Base-by-base conservation (phyloP, 495 filamentous ascomycete genomes). In the Letharia columbiana region DNA sequence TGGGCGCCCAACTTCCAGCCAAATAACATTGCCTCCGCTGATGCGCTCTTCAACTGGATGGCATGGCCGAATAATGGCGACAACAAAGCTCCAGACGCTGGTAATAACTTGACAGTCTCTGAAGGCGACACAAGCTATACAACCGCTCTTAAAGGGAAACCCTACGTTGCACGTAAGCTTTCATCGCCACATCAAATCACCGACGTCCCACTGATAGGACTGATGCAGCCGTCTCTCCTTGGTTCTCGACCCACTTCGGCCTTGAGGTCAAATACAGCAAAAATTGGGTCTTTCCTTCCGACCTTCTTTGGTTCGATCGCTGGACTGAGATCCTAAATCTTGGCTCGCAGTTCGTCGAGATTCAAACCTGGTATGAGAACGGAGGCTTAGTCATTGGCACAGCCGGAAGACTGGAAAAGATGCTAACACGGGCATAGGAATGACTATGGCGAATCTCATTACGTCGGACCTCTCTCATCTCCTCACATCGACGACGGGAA, bases 371-470 rank as follows among this genome's bases (percentile, higher is more conserved):
- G 28, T 10, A 39, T 41, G 44, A 68, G 44, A 47, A 50, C 18
- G 49, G 77, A 74, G 79, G 84, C 56, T 75, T 79, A 31, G 77
- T 75, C 73, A 17, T 33, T 11, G 11, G 13, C 28, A 31, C 1
- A 33, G 4, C 50, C 12, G 28, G 50, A 17, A 54, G 2, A 12
- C 23, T 31, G 50, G 28, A 17, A 3, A 31, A 54, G 11, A 54
- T 31, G 50, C 62, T 64, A 35, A 64, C 28, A n/a, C 15, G 11
- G 13, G n/a, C 39, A 64, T 39, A 90, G 89, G 89, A 91, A 91
- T 65, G 89, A 91, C 73, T 91, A 83, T 64, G 89, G 88, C 56
- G 89, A 92, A 73, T 83, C 84, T 11, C 88, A 89, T 76, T 90
- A 92, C 68, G 86, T 92, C 66, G 86, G 84, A 28, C 81, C 82